Evolutionary conservation across 2,329 filamentous ascomycete species (phyloP).

Genomic region (Diaporthe batatas): DNA sequence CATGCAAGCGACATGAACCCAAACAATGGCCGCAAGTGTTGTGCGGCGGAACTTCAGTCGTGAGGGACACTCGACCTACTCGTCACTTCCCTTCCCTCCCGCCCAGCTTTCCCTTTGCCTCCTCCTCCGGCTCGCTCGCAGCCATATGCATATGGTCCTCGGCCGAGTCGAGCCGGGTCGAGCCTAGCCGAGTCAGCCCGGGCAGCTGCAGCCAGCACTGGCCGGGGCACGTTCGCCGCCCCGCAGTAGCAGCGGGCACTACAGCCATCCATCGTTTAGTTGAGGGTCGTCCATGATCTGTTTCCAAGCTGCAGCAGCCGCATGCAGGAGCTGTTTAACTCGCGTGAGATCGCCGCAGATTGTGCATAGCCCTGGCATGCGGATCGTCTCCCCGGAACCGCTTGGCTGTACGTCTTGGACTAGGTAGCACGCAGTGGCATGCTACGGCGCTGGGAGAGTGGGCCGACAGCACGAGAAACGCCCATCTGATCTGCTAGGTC

Average conservation of each 20-base stretch:
- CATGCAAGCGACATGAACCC: conserved; percentile 23
- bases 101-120: too few relatives aligned
- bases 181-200: background rate
- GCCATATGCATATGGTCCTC: background rate
- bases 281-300: conserved; percentile 12
- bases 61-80: too few relatives aligned
- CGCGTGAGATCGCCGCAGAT: conserved; percentile 29
- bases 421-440: conserved; percentile 4
- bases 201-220: background rate
- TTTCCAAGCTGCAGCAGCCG: conserved; percentile 25
- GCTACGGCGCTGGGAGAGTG: conserved; percentile 18
- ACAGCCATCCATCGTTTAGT: background rate
- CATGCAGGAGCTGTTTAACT: conserved; percentile 31
- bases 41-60: background rate
- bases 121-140: background rate
- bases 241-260: conserved; percentile 10
- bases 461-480: conserved; percentile 18
- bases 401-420: conserved; percentile 7
- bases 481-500: background rate
- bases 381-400: conserved; percentile 23
- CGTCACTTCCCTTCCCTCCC: background rate
- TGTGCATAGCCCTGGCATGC: conserved; percentile 33
- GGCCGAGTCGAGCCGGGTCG: background rate
- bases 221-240: conserved; percentile 4
- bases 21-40: conserved; percentile 8